phyloP scores from a whole-genome alignment of 1,284 basidiomycete species.

The Meira miltonrushii region DNA sequence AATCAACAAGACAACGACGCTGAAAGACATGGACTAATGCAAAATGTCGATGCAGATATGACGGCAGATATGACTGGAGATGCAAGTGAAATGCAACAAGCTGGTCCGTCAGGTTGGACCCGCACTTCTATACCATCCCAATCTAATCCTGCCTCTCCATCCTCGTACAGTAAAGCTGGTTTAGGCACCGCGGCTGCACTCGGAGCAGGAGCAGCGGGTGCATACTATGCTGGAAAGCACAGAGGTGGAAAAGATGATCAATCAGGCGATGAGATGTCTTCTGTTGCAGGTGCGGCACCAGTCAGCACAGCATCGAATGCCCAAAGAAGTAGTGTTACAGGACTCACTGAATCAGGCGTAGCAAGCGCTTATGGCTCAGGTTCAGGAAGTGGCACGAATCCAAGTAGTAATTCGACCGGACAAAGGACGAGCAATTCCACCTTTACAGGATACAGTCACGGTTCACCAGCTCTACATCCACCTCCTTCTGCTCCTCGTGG shows the following conservation, averaged over 20 bases:
- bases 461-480: slow-evolving; percentile 17
- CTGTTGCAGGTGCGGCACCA: neutral
- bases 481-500: slow-evolving; percentile 23
- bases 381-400: slow-evolving; percentile 14
- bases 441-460: slow-evolving; percentile 15
- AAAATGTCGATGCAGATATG: slow-evolving; percentile 11
- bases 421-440: slow-evolving; percentile 17
- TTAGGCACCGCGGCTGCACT: slow-evolving; percentile 1
- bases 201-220: slow-evolving; percentile 14
- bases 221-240: neutral
- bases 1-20: slow-evolving; percentile 12
- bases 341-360: neutral
- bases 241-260: neutral
- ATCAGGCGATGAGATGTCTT: neutral
- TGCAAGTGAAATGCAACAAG: slow-evolving; percentile 10
- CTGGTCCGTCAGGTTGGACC: slow-evolving; percentile 5
- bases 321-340: neutral
- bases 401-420: slow-evolving; percentile 33
- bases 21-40: slow-evolving; percentile 28
- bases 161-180: too few species aligned
- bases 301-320: slow-evolving; percentile 2
- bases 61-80: neutral
- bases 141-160: neutral
- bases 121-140: neutral
- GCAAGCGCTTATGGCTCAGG: neutral